Percentiles rank a stretch among this genome's conserved stretches.
Evolutionary conservation across 352 stramenopile genomes (phyloP).

Genomic region (Pythium guiyangense): DNA sequence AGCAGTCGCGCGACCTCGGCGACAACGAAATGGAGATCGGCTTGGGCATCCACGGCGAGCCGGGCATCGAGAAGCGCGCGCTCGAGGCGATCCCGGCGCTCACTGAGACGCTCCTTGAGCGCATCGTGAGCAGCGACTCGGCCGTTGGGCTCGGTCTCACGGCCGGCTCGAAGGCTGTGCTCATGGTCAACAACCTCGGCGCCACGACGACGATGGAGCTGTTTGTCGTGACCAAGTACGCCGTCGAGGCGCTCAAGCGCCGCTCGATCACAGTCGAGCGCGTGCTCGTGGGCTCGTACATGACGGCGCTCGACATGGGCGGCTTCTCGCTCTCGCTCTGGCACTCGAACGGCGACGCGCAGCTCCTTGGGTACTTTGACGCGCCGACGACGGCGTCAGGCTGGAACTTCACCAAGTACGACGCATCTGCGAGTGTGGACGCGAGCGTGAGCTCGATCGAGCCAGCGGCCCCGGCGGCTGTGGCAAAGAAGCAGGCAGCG

Average conservation of each 20-base stretch:
- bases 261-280: slow-evolving; percentile 75
- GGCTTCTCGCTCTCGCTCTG: slow-evolving; percentile 91
- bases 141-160: slow-evolving; percentile 33
- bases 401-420: slow-evolving; percentile 62
- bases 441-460: slow-evolving; percentile 26
- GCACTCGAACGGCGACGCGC: slow-evolving; percentile 63
- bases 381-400: slow-evolving; percentile 47
- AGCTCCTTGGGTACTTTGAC: slow-evolving; percentile 56
- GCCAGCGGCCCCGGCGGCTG: slow-evolving; percentile 14
- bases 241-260: slow-evolving; percentile 51
- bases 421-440: slow-evolving; percentile 23
- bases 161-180: slow-evolving; percentile 32
- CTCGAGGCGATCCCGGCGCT: slow-evolving; percentile 44
- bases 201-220: slow-evolving; percentile 95
- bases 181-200: slow-evolving; percentile 97
- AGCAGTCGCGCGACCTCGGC: slow-evolving; percentile 49
- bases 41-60: slow-evolving; percentile 95
- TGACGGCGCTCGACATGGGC: slow-evolving; percentile 97
- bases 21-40: slow-evolving; percentile 91
- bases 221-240: slow-evolving; percentile 88
- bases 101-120: slow-evolving; percentile 49
- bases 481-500: slow-evolving; percentile 23
- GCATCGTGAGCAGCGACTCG: slow-evolving; percentile 34
- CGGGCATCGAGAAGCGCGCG: slow-evolving; percentile 59
- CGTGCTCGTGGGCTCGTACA: slow-evolving; percentile 92